Evolutionary conservation across 2,329 filamentous ascomycete species (phyloP).

Genomic region (Penicillium aurantiogriseum): DNA sequence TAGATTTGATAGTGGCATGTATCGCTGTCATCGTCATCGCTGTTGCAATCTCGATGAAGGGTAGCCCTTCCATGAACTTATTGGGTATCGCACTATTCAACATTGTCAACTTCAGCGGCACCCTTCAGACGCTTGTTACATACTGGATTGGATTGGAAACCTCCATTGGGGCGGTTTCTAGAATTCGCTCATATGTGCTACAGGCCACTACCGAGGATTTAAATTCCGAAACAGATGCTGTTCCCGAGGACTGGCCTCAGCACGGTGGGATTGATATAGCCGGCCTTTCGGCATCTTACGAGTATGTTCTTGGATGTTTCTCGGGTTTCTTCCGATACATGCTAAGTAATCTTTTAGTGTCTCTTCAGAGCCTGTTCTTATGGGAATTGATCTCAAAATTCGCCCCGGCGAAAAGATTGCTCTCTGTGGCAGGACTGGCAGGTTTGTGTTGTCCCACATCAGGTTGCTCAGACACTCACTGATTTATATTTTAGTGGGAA

Average conservation of each 20-base stretch:
- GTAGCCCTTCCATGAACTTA: slow-evolving; percentile 11
- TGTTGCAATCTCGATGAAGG: slow-evolving; percentile 19
- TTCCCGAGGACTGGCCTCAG: slow-evolving; percentile 38
- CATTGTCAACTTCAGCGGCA: slow-evolving; percentile 23
- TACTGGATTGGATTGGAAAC: slow-evolving; percentile 23
- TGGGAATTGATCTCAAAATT: slow-evolving; percentile 23
- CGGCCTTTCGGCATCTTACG: slow-evolving; percentile 40
- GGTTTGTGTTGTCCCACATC: slow-evolving; percentile 14
- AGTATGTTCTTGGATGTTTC: slow-evolving; percentile 18
- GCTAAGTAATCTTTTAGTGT: slow-evolving; percentile 1
- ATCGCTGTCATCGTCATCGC: slow-evolving; percentile 25
- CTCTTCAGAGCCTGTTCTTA: slow-evolving; percentile 17
- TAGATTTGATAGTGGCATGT: slow-evolving; percentile 24
- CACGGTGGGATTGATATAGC: slow-evolving; percentile 39
- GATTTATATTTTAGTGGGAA: slow-evolving; percentile 23
- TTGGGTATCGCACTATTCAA: slow-evolving; percentile 25
- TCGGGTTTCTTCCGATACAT: not conserved
- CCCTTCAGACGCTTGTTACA: slow-evolving; percentile 17
- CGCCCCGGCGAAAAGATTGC: slow-evolving; percentile 30
- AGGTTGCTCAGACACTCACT: not conserved
- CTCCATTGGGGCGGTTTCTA: slow-evolving; percentile 23
- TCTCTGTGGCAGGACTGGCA: slow-evolving; percentile 33
- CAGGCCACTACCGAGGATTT: slow-evolving; percentile 42
- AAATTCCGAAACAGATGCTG: slow-evolving; percentile 33
- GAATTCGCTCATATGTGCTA: slow-evolving; percentile 49